Conservation (phyloP, 805 yeast genomes). For the Naumovozyma baii region DNA sequence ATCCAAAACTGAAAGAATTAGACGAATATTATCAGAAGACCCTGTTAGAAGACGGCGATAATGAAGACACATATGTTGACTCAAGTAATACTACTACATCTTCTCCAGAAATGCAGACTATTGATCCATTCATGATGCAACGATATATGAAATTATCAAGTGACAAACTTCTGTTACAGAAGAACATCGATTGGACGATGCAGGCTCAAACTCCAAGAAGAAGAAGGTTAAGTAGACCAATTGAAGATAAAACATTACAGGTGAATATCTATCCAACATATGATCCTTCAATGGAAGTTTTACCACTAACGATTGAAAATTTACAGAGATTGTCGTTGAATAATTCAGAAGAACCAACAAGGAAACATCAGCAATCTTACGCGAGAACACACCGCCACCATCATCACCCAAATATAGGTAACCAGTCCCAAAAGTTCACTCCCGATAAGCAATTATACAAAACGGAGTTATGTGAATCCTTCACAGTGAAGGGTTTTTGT, state of each 20-base stretch:
- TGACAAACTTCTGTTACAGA: too few species aligned
- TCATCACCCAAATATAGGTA: too few species aligned
- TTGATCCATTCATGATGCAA: neutral
- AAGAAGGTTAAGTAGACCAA: neutral
- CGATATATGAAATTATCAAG: too few species aligned
- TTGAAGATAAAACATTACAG: neutral
- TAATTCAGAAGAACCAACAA: too few species aligned
- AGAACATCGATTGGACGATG: too few species aligned
- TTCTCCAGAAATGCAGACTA: neutral
- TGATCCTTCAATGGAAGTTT: neutral
- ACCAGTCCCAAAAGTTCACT: neutral
- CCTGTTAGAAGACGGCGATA: neutral
- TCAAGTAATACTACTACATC: neutral
- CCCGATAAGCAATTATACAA: conserved; percentile 44
- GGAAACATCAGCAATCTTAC: too few species aligned
- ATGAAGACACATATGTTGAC: neutral
- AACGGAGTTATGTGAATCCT: conserved; percentile 79
- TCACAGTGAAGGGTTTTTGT: conserved; percentile 53
- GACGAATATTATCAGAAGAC: neutral
- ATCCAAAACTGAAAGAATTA: neutral
- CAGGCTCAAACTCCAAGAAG: too few species aligned
- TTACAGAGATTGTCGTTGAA: neutral
- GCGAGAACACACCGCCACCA: neutral
- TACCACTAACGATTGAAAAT: neutral
- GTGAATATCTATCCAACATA: neutral